Conservation (phyloP, 345 rosid genomes). For the Microthlaspi erraticum region DNA sequence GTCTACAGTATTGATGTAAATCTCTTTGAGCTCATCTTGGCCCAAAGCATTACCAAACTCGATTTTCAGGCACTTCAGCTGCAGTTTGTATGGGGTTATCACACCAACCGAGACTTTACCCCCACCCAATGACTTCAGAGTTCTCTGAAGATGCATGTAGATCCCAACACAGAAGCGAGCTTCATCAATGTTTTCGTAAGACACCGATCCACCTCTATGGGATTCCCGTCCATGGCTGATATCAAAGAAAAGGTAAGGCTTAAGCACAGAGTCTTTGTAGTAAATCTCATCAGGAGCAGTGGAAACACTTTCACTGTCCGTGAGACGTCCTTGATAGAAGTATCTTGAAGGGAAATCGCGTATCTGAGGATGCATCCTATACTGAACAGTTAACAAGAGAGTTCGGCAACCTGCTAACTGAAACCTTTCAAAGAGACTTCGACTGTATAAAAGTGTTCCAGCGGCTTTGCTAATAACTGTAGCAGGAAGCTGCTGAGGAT, state of each 20-base stretch:
- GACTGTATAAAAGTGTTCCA: conserved; percentile 89
- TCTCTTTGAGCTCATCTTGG: conserved; percentile 91
- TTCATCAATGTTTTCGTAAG: conserved; percentile 91
- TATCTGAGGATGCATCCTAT: conserved; percentile 97
- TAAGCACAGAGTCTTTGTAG: conserved; percentile 84
- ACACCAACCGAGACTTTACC: conserved; percentile 89
- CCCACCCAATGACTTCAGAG: conserved; percentile 62
- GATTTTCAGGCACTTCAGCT: conserved; percentile 86
- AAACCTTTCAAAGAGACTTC: conserved; percentile 99
- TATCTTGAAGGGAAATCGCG: conserved; percentile 97
- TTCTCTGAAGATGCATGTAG: conserved; percentile 91
- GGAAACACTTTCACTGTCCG: conserved; percentile 84
- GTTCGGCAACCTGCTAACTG: conserved; percentile 99
- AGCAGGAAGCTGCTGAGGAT: conserved; percentile 99
- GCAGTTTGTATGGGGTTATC: conserved; percentile 97
- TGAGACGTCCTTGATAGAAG: conserved; percentile 97
- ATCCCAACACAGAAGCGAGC: conserved; percentile 90
- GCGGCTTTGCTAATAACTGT: conserved; percentile 99
- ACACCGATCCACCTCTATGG: conserved; percentile 95
- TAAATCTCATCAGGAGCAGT: conserved; percentile 84
- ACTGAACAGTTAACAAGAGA: conserved; percentile 91
- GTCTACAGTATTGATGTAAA: conserved; percentile 95
- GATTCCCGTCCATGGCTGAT: conserved; percentile 96
- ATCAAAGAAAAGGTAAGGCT: conserved; percentile 86
- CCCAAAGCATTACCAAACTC: conserved; percentile 81